Evolutionary conservation across 495 filamentous ascomycete genomes (phyloP).

Genomic region (Hypoxylon crocopeplum): DNA sequence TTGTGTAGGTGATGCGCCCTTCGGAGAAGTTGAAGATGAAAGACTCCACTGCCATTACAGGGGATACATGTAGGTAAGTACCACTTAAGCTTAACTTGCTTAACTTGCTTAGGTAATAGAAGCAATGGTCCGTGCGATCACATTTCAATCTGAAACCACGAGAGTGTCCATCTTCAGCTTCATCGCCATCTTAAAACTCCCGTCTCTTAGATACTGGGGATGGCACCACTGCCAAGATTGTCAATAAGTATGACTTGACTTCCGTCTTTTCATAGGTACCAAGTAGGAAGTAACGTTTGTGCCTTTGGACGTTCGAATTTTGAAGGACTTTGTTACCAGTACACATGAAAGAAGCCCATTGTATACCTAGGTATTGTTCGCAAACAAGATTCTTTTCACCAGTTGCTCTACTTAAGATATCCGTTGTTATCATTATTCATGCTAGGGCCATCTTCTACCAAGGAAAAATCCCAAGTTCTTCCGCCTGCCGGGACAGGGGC

Average conservation of each 20-base stretch:
- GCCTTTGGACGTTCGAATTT: too few species aligned
- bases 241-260: background rate
- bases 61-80: background rate
- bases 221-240: background rate
- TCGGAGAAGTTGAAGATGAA: conserved; percentile 1
- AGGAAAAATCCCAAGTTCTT: background rate
- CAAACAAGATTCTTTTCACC: too few species aligned
- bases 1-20: conserved; percentile 15
- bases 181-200: conserved; percentile 38
- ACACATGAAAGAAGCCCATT: too few species aligned
- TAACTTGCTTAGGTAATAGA: too few species aligned
- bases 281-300: too few species aligned
- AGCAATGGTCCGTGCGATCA: conserved; percentile 4
- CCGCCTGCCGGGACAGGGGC: conserved; percentile 11
- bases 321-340: too few species aligned
- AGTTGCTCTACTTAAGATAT: too few species aligned
- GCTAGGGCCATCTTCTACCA: background rate
- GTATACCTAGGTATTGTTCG: too few species aligned
- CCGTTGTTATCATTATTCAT: conserved; percentile 12
- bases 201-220: conserved; percentile 4
- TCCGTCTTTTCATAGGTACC: too few species aligned
- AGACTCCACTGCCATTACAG: background rate
- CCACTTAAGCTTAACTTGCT: too few species aligned
- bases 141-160: conserved; percentile 32
- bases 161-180: conserved; percentile 27